Conservation (phyloP, 2,329 filamentous ascomycete genomes). For the Botrytis medusae region DNA sequence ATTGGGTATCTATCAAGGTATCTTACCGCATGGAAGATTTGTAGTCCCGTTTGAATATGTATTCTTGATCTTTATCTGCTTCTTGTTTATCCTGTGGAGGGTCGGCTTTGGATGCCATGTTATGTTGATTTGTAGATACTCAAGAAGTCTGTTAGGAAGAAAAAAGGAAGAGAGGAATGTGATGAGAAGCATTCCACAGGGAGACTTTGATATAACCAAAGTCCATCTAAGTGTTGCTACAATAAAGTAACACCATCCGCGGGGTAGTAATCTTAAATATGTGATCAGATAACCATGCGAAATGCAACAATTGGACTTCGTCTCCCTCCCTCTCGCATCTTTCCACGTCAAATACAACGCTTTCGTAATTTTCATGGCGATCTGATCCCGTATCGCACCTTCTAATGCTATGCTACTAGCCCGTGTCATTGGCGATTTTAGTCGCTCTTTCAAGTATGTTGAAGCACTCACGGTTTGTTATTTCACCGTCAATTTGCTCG, state of each 20-base stretch:
- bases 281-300: background rate
- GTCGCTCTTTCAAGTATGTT: background rate
- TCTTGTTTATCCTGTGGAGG: background rate
- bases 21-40: background rate
- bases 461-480: background rate
- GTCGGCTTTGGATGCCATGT: background rate
- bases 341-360: background rate
- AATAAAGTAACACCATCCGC: background rate
- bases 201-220: background rate
- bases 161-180: background rate
- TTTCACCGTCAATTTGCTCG: background rate
- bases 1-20: background rate
- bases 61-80: background rate
- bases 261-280: background rate
- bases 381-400: background rate
- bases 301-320: background rate
- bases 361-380: background rate
- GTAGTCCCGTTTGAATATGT: background rate
- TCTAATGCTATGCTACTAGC: background rate
- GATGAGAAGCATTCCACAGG: background rate
- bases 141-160: fast-evolving
- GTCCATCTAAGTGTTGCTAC: background rate
- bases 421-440: background rate
- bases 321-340: background rate
- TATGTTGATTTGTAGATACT: background rate